Conservation (phyloP, 305 asterid species). For the Fraxinus nigra region DNA sequence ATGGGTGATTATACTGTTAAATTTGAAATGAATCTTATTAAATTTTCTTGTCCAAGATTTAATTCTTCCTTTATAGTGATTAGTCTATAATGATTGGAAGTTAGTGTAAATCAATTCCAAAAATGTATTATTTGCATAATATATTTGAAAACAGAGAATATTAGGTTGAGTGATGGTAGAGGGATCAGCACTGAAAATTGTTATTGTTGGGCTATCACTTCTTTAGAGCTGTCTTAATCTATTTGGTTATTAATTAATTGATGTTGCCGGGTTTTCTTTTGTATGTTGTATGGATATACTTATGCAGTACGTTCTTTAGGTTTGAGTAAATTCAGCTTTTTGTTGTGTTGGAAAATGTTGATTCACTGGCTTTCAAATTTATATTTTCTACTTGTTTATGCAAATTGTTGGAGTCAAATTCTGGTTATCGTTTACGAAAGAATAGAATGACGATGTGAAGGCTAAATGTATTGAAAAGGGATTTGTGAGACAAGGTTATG, state of each 20-base stretch:
- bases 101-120: constrained; percentile 25
- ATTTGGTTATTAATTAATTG: neutral
- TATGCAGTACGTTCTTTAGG: neutral
- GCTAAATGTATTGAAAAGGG: neutral
- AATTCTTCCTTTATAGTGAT: constrained; percentile 19
- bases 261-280: neutral
- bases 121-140: neutral
- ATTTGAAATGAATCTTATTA: neutral
- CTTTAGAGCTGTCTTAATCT: constrained; percentile 22
- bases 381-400: constrained; percentile 7
- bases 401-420: neutral
- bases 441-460: neutral
- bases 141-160: constrained; percentile 26
- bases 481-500: neutral
- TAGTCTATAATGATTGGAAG: constrained; percentile 24
- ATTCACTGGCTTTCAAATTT: neutral
- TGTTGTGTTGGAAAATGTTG: neutral
- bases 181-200: constrained; percentile 30
- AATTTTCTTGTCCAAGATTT: constrained; percentile 12
- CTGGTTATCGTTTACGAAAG: neutral
- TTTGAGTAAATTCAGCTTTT: neutral
- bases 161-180: constrained; percentile 36
- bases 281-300: neutral
- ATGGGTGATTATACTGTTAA: constrained; percentile 7
- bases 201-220: constrained; percentile 44